Base-by-base conservation (phyloP, 2,329 filamentous ascomycete species). In the Hymenoscyphus albidus region DNA sequence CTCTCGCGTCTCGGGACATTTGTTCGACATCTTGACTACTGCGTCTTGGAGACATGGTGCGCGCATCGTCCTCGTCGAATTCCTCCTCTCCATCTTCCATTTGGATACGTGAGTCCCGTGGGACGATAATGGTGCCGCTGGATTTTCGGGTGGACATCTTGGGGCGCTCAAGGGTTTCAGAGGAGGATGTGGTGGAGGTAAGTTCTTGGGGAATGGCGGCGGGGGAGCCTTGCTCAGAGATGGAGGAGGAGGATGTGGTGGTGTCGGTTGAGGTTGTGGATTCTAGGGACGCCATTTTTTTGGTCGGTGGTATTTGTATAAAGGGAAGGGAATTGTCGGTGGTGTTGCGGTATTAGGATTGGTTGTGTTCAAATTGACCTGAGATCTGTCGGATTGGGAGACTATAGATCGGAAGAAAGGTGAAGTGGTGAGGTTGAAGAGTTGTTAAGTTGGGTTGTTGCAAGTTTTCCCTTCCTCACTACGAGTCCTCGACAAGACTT, bases 31-130 rank as follows among this genome's bases (percentile, higher is more conserved):
- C 94, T 74, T 95, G 92, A 72, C 89, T 96, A 69, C 92, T 97
- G 72, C 94, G 83, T 71, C 94, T 83, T 2, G 94, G 94, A 76
- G 93, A 97, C 94, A 99, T 98, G 67, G 92, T 91, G 73, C 94
- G 83, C 67, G 95, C 93, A 76, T 97, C 93, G 76, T 92, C 90
- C 31, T 93, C 90, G 32, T 93, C 92, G 71, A 93, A 91, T 6
- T 72, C 69, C 69, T 76, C 75, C 68, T 91, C 84, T 67, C 90
- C 85, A 68, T 92, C 88, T 67, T 88, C 80, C 42, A 91, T 85
- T 69, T 91, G 89, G 66, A 92, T 86, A 65, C 89, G 86, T 72
- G 85, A 90, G 74, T 94, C 90, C 70, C 91, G 86, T 42, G 90
- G 89, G 48, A 96, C 89, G 68, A 93, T 90, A 69, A 95, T 89